Conservation (phyloP, 306 rosid species). For the Vigna angularis region DNA sequence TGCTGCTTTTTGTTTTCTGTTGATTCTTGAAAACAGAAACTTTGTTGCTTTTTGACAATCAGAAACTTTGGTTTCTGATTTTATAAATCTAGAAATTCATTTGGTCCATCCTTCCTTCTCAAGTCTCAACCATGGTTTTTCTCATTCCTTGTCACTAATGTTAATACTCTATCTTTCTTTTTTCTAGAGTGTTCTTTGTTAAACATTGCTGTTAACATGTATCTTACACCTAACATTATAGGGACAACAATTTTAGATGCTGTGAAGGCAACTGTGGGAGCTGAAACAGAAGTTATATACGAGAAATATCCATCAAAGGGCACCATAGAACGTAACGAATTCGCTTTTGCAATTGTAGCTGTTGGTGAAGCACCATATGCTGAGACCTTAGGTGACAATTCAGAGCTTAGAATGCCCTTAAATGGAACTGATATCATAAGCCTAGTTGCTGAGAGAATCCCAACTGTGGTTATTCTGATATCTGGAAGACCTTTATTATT, state of each 20-base stretch:
- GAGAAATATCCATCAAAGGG: constrained; percentile 58
- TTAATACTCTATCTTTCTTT: constrained; percentile 24
- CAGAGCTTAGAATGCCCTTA: constrained; percentile 64
- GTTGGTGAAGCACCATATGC: constrained; percentile 89
- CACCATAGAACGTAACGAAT: constrained; percentile 57
- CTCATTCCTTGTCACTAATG: not conserved
- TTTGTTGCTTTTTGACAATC: not conserved
- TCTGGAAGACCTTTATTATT: constrained; percentile 85
- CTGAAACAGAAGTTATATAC: constrained; percentile 65
- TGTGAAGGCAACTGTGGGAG: constrained; percentile 68
- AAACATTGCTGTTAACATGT: constrained; percentile 25
- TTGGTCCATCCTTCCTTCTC: not conserved
- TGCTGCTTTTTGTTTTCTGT: not conserved
- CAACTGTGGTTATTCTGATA: constrained; percentile 77
- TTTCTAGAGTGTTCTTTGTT: not conserved
- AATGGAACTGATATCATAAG: constrained; percentile 63
- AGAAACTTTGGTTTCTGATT: not conserved
- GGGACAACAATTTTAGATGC: constrained; percentile 91
- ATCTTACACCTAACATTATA: constrained; percentile 39
- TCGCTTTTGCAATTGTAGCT: constrained; percentile 77
- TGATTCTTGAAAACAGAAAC: constrained; percentile 11
- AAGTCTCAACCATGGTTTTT: constrained; percentile 14
- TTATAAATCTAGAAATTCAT: constrained; percentile 32
- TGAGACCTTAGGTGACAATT: constrained; percentile 69
- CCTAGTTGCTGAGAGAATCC: constrained; percentile 68